Conservation (phyloP, 768 basidiomycete species). For the Amanita polypyramis region DNA sequence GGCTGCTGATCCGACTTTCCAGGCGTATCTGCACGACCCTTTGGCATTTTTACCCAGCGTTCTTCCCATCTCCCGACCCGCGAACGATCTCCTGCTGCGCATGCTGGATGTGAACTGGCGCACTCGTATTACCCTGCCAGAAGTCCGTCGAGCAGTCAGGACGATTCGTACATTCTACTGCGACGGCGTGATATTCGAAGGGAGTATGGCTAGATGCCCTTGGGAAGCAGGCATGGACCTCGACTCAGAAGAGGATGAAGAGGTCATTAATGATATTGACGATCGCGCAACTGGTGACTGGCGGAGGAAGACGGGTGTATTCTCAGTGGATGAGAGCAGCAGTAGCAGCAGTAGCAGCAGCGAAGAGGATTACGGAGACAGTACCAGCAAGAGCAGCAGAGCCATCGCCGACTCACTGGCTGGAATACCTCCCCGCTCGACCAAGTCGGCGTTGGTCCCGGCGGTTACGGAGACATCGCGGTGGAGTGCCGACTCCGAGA, state of each 20-base stretch:
- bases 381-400: neutral
- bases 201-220: conserved; percentile 66
- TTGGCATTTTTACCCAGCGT: conserved; percentile 73
- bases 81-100: conserved; percentile 64
- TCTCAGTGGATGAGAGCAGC: conserved; percentile 7
- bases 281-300: conserved; percentile 2
- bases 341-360: conserved; percentile 7
- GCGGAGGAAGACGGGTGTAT: conserved; percentile 5
- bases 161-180: conserved; percentile 59
- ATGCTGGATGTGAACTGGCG: conserved; percentile 66
- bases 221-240: conserved; percentile 64
- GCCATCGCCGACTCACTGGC: conserved; percentile 4
- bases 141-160: conserved; percentile 48
- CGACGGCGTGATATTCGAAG: conserved; percentile 68
- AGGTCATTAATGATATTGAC: neutral
- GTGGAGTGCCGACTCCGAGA: conserved; percentile 7
- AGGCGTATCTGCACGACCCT: conserved; percentile 74
- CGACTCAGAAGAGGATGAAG: conserved; percentile 14
- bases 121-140: conserved; percentile 37
- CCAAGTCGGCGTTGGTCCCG: conserved; percentile 3
- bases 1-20: conserved; percentile 79
- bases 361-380: neutral
- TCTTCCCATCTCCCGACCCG: conserved; percentile 67
- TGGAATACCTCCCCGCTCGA: conserved; percentile 5
- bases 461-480: conserved; percentile 4